Evolutionary conservation across 1,139 yeast species (phyloP), one percentile per base, ranked within the genome.

Genomic region (Spathaspora sp.): DNA sequence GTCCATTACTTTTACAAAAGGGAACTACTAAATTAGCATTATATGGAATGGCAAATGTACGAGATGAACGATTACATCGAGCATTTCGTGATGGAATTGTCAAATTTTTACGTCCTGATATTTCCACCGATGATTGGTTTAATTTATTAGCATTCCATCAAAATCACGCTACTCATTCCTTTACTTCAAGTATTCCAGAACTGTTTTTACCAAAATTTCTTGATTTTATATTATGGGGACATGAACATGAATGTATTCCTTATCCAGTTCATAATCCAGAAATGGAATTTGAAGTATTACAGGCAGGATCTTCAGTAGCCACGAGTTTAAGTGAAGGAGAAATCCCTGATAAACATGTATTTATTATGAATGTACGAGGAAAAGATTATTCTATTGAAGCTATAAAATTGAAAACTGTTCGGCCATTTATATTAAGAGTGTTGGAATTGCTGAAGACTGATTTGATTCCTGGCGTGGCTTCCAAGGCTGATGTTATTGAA

Each of bases 271-370:
- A 71, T 41, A 90, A 89, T 59, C 78, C 86, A 0, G 78, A 78
- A 18, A 82, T 82, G 24, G 85, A 84, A 1, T 89, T 91, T 60
- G 82, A 82, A 50, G 90, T 91, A 0, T 72, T 95, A 39, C 97
- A 91, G 61, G 95, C 97, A 0, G 99, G 99, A 0, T 89, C 97
- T 1, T 88, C 97, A 0, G 87, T 93, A 15, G 98, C 96, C 0
- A 93, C 99, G 0, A 86, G 96, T 11, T 70, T 95, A 36, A 81
- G 87, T 45, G 95, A 87, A 46, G 96, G 95, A 2, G 99, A 93
- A 60, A 79, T 89, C 0, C 76, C 81, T 11, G 81, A 78, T 33
- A 95, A 93, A 60, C 76, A 81, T 58, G 91, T 84, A 0, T 91
- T 87, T 47, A 70, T 93, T 1, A 55, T 95, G 54, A 81, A 80